Percentiles rank a stretch among this genome's conserved stretches.
These are phyloP conservation scores for Auricularia heimuer DNA, from an alignment of 768 basidiomycete species.

Conservation along the genomic window DNA sequence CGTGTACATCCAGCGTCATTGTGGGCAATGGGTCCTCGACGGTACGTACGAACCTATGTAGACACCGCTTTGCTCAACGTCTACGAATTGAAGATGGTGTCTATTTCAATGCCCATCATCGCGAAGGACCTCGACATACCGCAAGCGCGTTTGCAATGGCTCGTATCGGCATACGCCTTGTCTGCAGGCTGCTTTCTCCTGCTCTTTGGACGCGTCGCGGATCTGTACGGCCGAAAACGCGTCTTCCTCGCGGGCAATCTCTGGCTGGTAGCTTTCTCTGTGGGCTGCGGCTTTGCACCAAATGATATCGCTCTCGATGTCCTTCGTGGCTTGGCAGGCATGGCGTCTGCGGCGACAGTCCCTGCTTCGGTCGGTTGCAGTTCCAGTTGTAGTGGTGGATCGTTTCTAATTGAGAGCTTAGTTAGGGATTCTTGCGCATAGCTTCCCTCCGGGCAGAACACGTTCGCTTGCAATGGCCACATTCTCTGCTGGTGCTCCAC, in stretches of 20 bases:
- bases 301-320: conserved; percentile 52
- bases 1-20: not conserved
- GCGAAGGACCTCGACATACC: not conserved
- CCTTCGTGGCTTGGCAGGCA: conserved; percentile 68
- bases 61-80: not conserved
- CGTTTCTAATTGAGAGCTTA: conserved; percentile 16
- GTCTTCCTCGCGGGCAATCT: conserved; percentile 53
- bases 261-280: conserved; percentile 43
- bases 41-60: not conserved
- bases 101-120: not conserved
- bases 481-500: conserved; percentile 75
- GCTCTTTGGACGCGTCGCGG: conserved; percentile 69
- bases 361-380: conserved; percentile 50
- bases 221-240: conserved; percentile 65
- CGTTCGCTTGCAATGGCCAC: conserved; percentile 74
- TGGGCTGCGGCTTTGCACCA: conserved; percentile 58
- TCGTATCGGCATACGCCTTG: not conserved
- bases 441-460: conserved; percentile 58
- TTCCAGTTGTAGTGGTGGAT: conserved; percentile 3
- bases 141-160: not conserved
- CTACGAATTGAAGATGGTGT: not conserved
- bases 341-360: conserved; percentile 68
- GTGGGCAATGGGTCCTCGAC: not conserved
- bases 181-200: conserved; percentile 38
- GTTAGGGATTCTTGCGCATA: conserved; percentile 74